Conservation (phyloP, 108 stramenopile species). For the Fragilaria radians region DNA sequence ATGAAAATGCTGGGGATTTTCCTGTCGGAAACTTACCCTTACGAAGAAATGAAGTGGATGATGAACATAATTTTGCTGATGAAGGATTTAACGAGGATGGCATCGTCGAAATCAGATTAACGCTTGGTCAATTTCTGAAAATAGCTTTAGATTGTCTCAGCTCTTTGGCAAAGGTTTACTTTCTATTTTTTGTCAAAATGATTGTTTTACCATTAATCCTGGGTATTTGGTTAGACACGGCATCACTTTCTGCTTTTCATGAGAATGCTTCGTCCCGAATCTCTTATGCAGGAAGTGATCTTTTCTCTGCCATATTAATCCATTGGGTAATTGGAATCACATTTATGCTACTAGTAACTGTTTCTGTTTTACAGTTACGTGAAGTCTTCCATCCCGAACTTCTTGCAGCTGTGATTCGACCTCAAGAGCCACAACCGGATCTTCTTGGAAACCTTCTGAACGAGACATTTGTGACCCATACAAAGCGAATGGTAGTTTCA, state of each 20-base stretch:
- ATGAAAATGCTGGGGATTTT: not conserved
- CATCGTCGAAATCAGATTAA: conserved; percentile 1
- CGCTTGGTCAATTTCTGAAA: not conserved
- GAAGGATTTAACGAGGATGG: not conserved
- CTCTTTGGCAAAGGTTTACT: conserved; percentile 64
- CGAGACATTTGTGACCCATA: conserved; percentile 77
- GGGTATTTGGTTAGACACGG: conserved; percentile 70
- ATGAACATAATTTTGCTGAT: not conserved
- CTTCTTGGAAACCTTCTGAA: conserved; percentile 88
- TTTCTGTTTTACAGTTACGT: conserved; percentile 86
- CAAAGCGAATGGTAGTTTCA: conserved; percentile 74
- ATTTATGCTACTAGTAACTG: conserved; percentile 96
- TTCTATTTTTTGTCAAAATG: conserved; percentile 88
- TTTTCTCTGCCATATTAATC: conserved; percentile 66
- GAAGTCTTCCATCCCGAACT: conserved; percentile 92
- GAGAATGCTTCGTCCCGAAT: conserved; percentile 41
- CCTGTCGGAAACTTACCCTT: not conserved
- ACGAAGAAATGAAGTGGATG: not conserved
- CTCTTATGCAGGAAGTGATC: conserved; percentile 55
- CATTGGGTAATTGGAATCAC: conserved; percentile 95
- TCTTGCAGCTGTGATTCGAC: conserved; percentile 81
- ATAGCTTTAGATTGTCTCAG: conserved; percentile 45
- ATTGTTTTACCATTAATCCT: conserved; percentile 64
- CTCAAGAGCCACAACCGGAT: conserved; percentile 97
- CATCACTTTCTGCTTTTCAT: conserved; percentile 57